phyloP scores from a whole-genome alignment of 2,329 filamentous ascomycete genomes.

The Penicillium sp. region DNA sequence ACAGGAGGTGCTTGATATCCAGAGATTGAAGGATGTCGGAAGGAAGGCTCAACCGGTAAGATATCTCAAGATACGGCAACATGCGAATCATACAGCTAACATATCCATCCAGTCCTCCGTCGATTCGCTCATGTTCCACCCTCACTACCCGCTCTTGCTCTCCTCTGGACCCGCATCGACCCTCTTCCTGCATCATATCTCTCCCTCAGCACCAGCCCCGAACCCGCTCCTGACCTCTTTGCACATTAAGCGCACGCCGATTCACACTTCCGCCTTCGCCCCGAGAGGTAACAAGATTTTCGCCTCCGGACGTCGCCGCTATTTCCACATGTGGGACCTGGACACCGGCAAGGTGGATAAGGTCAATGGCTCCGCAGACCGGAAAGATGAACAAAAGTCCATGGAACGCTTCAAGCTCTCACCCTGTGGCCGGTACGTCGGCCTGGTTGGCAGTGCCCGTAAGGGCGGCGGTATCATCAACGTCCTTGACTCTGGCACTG shows the following conservation, averaged over 20 bases:
- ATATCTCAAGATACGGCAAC: constrained; percentile 1
- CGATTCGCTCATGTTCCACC: constrained; percentile 84
- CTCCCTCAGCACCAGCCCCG: constrained; percentile 70
- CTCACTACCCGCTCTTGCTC: constrained; percentile 79
- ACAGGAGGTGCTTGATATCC: constrained; percentile 86
- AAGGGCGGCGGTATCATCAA: constrained; percentile 90
- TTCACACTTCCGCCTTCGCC: constrained; percentile 79
- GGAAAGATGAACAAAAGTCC: constrained; percentile 72
- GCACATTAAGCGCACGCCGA: constrained; percentile 78
- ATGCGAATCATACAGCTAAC: not conserved
- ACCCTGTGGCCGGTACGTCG: constrained; percentile 83
- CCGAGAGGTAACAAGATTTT: constrained; percentile 75
- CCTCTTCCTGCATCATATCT: constrained; percentile 85
- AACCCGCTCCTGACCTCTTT: constrained; percentile 90
- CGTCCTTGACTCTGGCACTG: constrained; percentile 72
- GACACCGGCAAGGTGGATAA: constrained; percentile 79
- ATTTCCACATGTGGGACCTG: constrained; percentile 94
- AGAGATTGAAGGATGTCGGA: constrained; percentile 81
- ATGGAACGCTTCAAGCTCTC: constrained; percentile 91
- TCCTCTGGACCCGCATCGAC: constrained; percentile 84
- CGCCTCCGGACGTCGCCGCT: constrained; percentile 81
- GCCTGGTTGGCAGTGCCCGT: constrained; percentile 71
- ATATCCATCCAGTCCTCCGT: constrained; percentile 59
- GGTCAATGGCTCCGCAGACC: constrained; percentile 69
- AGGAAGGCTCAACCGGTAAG: constrained; percentile 68